Base-by-base conservation (phyloP, 108 stramenopile genomes). In the Stephanodiscus triporus region DNA sequence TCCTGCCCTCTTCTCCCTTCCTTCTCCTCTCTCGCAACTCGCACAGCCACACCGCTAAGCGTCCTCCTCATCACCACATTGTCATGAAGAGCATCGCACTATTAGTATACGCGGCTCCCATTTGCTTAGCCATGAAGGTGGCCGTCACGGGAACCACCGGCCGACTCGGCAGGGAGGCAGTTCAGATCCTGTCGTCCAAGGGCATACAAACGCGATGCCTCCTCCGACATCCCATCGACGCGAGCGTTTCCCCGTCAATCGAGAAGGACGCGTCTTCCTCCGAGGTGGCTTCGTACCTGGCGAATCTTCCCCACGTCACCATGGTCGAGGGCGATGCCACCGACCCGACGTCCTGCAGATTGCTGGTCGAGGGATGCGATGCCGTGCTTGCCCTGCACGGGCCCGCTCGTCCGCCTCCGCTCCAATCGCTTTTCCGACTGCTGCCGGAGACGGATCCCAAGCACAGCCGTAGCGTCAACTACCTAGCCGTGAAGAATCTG, bases 391-490 rank as follows among this genome's bases (percentile, higher is more conserved):
- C 87, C 59, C 42, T 65, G 45, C 77, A 74, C 75, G 89, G 72
- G 37, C 89, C 73, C 45, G 80, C 26, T 59, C 76, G 47, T 9
- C 75, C 72, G 36, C 43, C 74, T 9, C 72, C 68, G 10, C 38
- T 76, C 20, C 66, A 80, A 30, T 85, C 80, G 11, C 63, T 84
- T n/a, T 63, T 68, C 43, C 50, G 72, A 1, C 69, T 83, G 37
- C 62, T 67, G 7, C 60, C 73, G 4, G 84, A 84, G 66, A 66
- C 79, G 10, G 85, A 85, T 63, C 73, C 82, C 9, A 77, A 48
- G 8, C 91, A 92, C 68, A 81, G 89, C 61, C 81, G 83, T 37
- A 79, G 80, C 50, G 75, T 92, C 57, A 92, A 92, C 60, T 92
- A 90, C 68, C 37, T 81, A 30, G 86, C 84, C 34, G 80, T 90